Base-by-base conservation (phyloP, 495 filamentous ascomycete species). In the Penicillium cataractarum region DNA sequence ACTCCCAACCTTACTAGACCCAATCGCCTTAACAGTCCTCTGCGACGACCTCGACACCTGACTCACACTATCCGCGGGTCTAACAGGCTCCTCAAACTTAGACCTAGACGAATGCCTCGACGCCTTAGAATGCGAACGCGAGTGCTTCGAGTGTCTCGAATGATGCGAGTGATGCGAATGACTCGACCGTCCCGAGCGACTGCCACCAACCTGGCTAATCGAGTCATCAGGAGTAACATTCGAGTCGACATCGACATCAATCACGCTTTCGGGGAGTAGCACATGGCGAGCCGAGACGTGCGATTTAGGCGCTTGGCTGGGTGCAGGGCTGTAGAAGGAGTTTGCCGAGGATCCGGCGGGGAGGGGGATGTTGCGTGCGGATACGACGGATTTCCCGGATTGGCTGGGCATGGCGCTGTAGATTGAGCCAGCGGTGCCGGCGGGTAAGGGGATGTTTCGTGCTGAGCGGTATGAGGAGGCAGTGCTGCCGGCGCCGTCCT, bases 61-160 rank as follows among this genome's bases (percentile, higher is more conserved):
- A 67, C 87, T 90, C 48, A 90, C 83, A 66, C 87, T 90, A 68
- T 92, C 89, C 59, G 83, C 83, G 3, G 89, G 88, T 24, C 76
- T 83, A 33, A 90, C 73, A 6, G 73, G 72, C 10, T 79, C 74
- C 15, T 79, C 78, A 53, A 73, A 74, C 57, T 72, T 75, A 13
- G 70, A 70, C n/a, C 44, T 49, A 12, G 68, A 65, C 10, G 65
- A 62, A 22, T 65, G 65, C 42, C 48, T 64, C 31, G 62, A 65
- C 19, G 61, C 65, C 64, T 54, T 32, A 15, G 49, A 51, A 31
- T 51, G 49, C 35, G 33, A 37, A 37, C 33, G 33, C 21, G 72
- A 71, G 22, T 65, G 71, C 57, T 68, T 77, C 29, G 76, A 79
- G 10, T 68, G 51, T 57, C 69, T 72, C 6, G 74, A 76, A 55